A percentile compares a stretch with the other conserved stretches of the same genome.
Conservation (phyloP, 2,329 filamentous ascomycete genomes). For the Cladophialophora immunda region DNA sequence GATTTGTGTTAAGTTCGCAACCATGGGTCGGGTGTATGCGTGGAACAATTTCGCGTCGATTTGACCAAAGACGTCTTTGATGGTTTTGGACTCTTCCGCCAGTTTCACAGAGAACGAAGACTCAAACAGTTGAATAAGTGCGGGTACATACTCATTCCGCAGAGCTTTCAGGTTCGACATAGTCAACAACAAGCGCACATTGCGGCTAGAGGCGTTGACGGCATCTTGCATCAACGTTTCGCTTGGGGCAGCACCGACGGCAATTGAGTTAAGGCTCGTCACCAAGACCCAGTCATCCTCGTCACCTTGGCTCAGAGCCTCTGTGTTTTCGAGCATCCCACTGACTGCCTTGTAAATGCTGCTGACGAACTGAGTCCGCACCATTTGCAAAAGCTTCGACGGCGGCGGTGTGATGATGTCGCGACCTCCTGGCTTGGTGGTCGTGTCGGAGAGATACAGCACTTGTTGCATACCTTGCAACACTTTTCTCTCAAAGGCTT, state of each 20-base stretch:
- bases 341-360: constrained; percentile 93
- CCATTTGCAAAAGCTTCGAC: constrained; percentile 86
- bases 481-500: constrained; percentile 83
- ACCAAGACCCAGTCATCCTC: constrained; percentile 63
- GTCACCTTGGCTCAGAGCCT: constrained; percentile 73
- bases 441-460: constrained; percentile 87
- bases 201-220: constrained; percentile 69
- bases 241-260: constrained; percentile 46
- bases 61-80: constrained; percentile 87
- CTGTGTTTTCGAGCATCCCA: constrained; percentile 96
- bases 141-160: constrained; percentile 81
- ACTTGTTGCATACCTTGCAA: constrained; percentile 93
- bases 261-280: constrained; percentile 43
- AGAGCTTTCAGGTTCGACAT: constrained; percentile 90
- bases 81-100: constrained; percentile 90
- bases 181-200: constrained; percentile 91
- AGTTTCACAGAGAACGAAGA: constrained; percentile 92
- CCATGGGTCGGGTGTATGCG: constrained; percentile 83
- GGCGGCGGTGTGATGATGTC: constrained; percentile 87
- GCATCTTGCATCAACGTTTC: constrained; percentile 56
- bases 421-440: constrained; percentile 73
- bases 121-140: constrained; percentile 91
- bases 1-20: constrained; percentile 72
- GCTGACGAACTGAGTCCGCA: constrained; percentile 89
- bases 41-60: constrained; percentile 92